Conservation (phyloP, 1,139 yeast species). For the Candida albicans region DNA sequence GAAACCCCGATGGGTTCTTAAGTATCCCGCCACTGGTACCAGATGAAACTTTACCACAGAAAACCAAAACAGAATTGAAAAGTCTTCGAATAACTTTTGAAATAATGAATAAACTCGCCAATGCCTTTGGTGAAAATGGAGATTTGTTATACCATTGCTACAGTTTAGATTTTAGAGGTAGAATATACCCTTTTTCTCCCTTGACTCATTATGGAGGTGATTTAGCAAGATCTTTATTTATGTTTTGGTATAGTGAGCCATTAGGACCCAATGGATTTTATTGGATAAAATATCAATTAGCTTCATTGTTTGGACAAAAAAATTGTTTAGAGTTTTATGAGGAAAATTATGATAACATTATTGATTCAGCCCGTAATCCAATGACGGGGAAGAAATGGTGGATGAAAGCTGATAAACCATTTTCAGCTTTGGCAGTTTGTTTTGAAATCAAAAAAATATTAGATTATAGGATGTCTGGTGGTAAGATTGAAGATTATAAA, state of each 20-base stretch:
- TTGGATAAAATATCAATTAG: conserved; percentile 46
- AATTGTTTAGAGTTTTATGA: conserved; percentile 31
- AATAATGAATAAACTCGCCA: conserved; percentile 23
- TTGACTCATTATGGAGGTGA: conserved; percentile 42
- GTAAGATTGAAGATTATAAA: conserved; percentile 22
- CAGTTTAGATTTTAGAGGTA: conserved; percentile 42
- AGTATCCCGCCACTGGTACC: conserved; percentile 25
- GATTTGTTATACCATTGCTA: conserved; percentile 44
- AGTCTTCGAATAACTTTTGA: conserved; percentile 25
- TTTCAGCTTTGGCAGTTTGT: conserved; percentile 41
- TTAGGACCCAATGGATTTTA: conserved; percentile 35
- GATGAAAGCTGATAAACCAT: conserved; percentile 41
- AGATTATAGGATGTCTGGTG: conserved; percentile 18
- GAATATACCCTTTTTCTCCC: conserved; percentile 42
- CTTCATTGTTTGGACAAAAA: conserved; percentile 36
- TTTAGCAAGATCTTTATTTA: conserved; percentile 32
- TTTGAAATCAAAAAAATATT: conserved; percentile 29
- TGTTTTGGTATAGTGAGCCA: conserved; percentile 41
- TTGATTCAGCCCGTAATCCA: conserved; percentile 33
- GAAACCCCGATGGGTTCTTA: conserved; percentile 25
- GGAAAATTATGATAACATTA: conserved; percentile 21
- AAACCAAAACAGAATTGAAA: conserved; percentile 15
- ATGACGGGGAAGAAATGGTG: conserved; percentile 32
- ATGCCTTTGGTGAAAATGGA: conserved; percentile 32
- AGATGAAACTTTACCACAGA: conserved; percentile 1